Percentiles rank a stretch among this genome's conserved stretches.
Conservation (phyloP, 225 moss, liverwort and hornwort species). For the Pseudisothecium myosuroides region DNA sequence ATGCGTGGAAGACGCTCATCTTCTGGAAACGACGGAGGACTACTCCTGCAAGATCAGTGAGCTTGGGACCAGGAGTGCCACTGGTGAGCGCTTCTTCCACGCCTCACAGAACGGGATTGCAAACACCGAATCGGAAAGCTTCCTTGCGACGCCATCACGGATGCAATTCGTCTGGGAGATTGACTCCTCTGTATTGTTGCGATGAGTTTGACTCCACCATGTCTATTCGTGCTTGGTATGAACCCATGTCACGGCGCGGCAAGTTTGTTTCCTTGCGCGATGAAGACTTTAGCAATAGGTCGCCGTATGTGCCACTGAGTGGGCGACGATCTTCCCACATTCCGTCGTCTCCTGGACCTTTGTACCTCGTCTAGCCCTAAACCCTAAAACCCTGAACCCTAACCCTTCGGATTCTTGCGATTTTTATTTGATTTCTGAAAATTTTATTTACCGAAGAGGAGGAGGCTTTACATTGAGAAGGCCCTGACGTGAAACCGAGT, state of each 20-base stretch:
- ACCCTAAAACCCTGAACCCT: not conserved
- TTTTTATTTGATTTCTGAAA: not conserved
- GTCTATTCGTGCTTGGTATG: slow-evolving; percentile 1
- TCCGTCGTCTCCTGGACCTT: slow-evolving; percentile 2
- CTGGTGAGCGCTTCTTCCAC: not conserved
- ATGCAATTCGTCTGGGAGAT: not conserved
- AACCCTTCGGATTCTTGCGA: not conserved
- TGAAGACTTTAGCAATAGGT: slow-evolving; percentile 12
- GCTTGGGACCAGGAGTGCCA: not conserved
- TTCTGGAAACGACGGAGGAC: slow-evolving; percentile 26
- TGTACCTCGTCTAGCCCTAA: slow-evolving; percentile 19
- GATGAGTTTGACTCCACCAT: slow-evolving; percentile 3
- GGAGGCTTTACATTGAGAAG: not conserved
- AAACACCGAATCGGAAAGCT: not conserved
- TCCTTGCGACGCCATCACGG: not conserved
- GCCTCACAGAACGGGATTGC: not conserved
- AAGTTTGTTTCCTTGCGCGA: not conserved
- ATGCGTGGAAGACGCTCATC: slow-evolving; percentile 39
- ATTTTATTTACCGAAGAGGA: not conserved
- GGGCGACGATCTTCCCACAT: not conserved
- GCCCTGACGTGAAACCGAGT: not conserved
- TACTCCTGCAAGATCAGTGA: not conserved
- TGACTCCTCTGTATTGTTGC: slow-evolving; percentile 8
- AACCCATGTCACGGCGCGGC: not conserved
- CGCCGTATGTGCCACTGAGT: slow-evolving; percentile 19